A percentile compares a stretch with the other conserved stretches of the same genome.
Conservation (phyloP, 345 rosid genomes). For the Eucalyptus coolabah region DNA sequence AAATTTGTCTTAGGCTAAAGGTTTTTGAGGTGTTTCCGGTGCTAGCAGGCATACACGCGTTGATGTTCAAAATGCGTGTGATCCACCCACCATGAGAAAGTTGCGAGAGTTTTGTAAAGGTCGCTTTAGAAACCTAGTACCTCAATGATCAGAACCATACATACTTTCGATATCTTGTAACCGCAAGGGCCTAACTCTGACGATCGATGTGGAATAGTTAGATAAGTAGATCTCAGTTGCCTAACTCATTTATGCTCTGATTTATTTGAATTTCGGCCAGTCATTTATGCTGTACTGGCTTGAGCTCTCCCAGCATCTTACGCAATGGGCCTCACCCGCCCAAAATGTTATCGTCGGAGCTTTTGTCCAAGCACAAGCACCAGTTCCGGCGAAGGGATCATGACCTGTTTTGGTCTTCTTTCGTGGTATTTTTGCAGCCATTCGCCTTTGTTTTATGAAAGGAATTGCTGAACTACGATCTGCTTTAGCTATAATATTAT, state of each 20-base stretch:
- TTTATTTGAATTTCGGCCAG: not conserved
- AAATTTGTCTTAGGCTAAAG: not conserved
- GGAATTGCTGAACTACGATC: not conserved
- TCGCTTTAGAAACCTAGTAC: not conserved
- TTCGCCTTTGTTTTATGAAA: not conserved
- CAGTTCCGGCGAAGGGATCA: not conserved
- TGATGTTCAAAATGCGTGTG: not conserved
- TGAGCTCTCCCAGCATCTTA: not conserved
- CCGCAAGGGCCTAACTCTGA: not conserved
- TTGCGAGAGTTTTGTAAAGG: not conserved
- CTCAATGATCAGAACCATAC: not conserved
- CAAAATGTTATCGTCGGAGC: not conserved
- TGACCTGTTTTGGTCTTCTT: not conserved
- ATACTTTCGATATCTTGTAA: not conserved
- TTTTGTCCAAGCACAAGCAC: not conserved
- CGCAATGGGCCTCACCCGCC: not conserved
- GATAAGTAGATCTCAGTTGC: not conserved
- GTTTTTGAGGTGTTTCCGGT: not conserved
- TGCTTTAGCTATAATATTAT: not conserved
- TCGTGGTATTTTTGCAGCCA: not conserved
- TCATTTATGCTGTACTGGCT: not conserved
- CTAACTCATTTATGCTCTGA: not conserved
- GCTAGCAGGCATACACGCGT: not conserved
- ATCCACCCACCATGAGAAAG: not conserved
- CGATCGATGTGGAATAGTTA: not conserved